phyloP scores from a whole-genome alignment of 345 rosid species.

The Eutrema yunnanense region DNA sequence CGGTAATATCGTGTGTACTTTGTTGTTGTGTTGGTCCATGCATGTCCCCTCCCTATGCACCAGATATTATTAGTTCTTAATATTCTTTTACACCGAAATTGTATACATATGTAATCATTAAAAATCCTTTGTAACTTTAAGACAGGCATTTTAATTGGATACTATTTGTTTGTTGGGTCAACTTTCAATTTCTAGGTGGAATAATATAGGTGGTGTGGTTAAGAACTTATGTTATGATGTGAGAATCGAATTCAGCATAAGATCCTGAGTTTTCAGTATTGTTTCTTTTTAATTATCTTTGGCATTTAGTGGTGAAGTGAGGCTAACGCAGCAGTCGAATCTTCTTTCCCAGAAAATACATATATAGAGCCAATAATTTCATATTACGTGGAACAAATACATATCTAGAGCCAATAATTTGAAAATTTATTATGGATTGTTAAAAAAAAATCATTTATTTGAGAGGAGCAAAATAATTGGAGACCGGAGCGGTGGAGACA shows the following conservation, averaged over 20 bases:
- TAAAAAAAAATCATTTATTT: not conserved
- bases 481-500: not conserved
- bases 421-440: not conserved
- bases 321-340: not conserved
- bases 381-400: not conserved
- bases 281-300: not conserved
- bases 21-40: not conserved
- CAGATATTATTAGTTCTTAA: not conserved
- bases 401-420: not conserved
- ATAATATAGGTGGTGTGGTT: not conserved
- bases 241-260: not conserved
- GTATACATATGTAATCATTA: not conserved
- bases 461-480: not conserved
- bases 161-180: not conserved
- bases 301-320: not conserved
- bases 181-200: not conserved
- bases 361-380: not conserved
- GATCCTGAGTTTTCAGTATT: not conserved
- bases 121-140: not conserved
- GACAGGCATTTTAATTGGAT: not conserved
- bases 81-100: not conserved
- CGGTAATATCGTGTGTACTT: too few species aligned
- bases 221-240: not conserved
- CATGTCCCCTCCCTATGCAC: not conserved
- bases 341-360: not conserved